A percentile compares a stretch with the other conserved stretches of the same genome.
Evolutionary conservation across 2,329 filamentous ascomycete species (phyloP).

Genomic region (Ceratocystiopsis sp.): DNA sequence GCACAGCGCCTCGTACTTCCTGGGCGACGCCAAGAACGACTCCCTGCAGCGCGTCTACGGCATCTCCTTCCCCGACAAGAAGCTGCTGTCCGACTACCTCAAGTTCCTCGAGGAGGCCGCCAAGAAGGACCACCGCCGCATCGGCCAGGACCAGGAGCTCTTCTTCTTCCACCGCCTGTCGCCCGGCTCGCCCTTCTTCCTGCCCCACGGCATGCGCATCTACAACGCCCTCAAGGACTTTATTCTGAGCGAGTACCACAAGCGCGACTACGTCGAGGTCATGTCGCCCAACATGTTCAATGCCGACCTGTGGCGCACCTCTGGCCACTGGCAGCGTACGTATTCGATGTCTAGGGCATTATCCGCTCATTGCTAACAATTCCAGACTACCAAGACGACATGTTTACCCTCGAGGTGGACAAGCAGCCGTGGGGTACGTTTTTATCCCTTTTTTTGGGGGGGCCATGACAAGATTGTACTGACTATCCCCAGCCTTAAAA

Average conservation of each 20-base stretch:
- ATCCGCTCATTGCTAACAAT: slow-evolving; percentile 1
- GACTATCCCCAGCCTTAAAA: slow-evolving; percentile 20
- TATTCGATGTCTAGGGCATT: neutral
- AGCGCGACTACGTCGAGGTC: slow-evolving; percentile 86
- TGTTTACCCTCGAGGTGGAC: slow-evolving; percentile 61
- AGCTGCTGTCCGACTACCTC: slow-evolving; percentile 80
- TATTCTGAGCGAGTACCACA: slow-evolving; percentile 76
- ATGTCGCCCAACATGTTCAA: slow-evolving; percentile 96
- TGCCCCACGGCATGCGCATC: slow-evolving; percentile 53
- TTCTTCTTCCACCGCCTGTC: slow-evolving; percentile 94
- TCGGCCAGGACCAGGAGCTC: slow-evolving; percentile 88
- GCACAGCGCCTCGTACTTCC: slow-evolving; percentile 52
- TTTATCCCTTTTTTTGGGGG: too few relatives aligned
- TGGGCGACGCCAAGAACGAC: slow-evolving; percentile 85
- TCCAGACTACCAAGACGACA: slow-evolving; percentile 71
- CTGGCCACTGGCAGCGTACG: slow-evolving; percentile 67
- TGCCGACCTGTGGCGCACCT: slow-evolving; percentile 79
- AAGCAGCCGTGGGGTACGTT: slow-evolving; percentile 39
- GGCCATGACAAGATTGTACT: too few relatives aligned
- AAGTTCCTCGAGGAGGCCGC: slow-evolving; percentile 96
- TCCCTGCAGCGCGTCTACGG: slow-evolving; percentile 93
- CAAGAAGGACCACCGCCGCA: slow-evolving; percentile 86
- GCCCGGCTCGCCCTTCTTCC: slow-evolving; percentile 84
- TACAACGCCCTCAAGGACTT: slow-evolving; percentile 38
- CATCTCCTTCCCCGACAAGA: slow-evolving; percentile 91